Evolutionary conservation across 179 eudicot species (phyloP), one percentile per base, ranked within the genome.

Genomic region (Beta lomatogona): DNA sequence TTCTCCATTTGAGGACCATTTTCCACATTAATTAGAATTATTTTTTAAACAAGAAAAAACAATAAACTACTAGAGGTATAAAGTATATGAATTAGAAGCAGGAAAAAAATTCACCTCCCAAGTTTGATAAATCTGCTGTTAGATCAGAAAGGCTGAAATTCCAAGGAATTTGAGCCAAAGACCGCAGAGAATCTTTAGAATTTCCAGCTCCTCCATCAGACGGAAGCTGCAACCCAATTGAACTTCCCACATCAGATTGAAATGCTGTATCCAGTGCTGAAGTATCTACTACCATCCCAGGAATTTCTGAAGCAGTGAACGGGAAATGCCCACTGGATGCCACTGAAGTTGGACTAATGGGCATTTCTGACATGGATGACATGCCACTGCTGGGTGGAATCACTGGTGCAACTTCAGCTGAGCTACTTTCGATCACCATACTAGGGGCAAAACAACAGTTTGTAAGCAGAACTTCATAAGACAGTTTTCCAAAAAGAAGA

Each of bases 271-370:
- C 98, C 71, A 96, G 93, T 16, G 91, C 93, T 78, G 98, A 93
- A 16, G 94, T 88, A 81, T 96, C 98, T 8, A 92, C 98, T 79
- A 93, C 98, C 90, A 93, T 94, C 78, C 97, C 97, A 54, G 97
- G 86, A 66, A 94, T 90, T 41, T 94, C 98, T 6, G 99, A 92
- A 71, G 98, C 88, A 73, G 87, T 88, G 80, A 94, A 96, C n/a
- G 98, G 97, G 70, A 94, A 96, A 88, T 93, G 99, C 13, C 97
- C 97, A 70, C 92, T 91, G 54, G 99, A 96, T 76, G 99, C 93
- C 80, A 92, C 97, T 81, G 98, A 96, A 25, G 97, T 89, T 25
- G 99, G 99, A 85, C 98, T 94, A 57, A 94, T 87, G n/a, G 97
- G 91, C 90, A 94, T 88, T 21, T 94, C 98, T 75, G 98, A 90